Evolutionary conservation across 441 rosid genomes (phyloP).

Genomic region (Croton laevigatus): DNA sequence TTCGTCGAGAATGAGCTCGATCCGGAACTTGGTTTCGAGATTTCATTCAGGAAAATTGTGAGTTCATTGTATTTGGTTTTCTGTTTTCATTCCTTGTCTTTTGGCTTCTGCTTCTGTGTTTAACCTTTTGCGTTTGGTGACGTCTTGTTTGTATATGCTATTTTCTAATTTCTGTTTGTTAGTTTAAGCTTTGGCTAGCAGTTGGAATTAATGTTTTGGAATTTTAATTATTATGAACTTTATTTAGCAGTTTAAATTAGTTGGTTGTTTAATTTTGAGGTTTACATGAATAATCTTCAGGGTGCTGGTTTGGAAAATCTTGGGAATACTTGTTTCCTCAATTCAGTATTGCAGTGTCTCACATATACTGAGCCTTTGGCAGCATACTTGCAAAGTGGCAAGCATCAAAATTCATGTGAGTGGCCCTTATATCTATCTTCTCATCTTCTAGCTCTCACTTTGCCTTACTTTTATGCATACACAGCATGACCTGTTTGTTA

Average conservation of each 20-base stretch:
- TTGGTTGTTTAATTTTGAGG: constrained; percentile 13
- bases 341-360: constrained; percentile 88
- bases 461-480: background rate
- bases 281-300: constrained; percentile 40
- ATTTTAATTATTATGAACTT: background rate
- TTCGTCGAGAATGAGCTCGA: constrained; percentile 53
- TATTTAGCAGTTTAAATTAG: constrained; percentile 1
- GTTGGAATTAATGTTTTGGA: background rate
- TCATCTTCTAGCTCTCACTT: background rate
- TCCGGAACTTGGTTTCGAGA: constrained; percentile 59
- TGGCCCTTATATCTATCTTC: constrained; percentile 11
- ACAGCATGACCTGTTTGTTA: background rate
- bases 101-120: background rate
- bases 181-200: background rate
- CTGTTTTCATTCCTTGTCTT: background rate
- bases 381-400: constrained; percentile 80
- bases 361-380: constrained; percentile 96
- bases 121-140: background rate
- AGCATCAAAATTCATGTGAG: constrained; percentile 82
- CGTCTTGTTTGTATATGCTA: background rate
- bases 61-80: constrained; percentile 27
- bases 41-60: constrained; percentile 74
- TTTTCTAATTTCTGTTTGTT: background rate
- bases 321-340: constrained; percentile 95
- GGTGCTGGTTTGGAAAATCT: constrained; percentile 95